Conservation (phyloP, 2,329 filamentous ascomycete species). For the Aspergillus ruber region DNA sequence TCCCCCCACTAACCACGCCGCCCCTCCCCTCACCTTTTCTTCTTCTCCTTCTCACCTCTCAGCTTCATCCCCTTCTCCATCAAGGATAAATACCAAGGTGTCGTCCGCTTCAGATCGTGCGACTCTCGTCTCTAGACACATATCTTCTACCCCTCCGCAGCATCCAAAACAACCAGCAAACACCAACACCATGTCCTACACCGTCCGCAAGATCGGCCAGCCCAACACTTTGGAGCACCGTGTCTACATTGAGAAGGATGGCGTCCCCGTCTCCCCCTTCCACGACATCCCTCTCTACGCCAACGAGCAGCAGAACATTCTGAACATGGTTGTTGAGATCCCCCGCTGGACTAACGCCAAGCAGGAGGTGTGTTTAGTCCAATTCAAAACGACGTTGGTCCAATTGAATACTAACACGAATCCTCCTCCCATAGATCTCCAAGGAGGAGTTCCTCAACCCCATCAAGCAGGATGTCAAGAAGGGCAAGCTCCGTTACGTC, state of each 20-base stretch:
- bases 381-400: no score
- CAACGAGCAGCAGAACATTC: conserved; percentile 88
- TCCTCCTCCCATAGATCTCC: conserved; percentile 64
- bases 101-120: conserved; percentile 27
- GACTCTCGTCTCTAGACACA: conserved; percentile 43
- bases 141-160: conserved; percentile 32
- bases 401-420: conserved; percentile 10
- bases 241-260: conserved; percentile 97
- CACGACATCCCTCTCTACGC: conserved; percentile 98
- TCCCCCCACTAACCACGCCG: conserved; percentile 33
- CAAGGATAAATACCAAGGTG: conserved; percentile 14
- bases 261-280: conserved; percentile 86
- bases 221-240: conserved; percentile 95
- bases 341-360: conserved; percentile 99
- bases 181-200: conserved; percentile 50
- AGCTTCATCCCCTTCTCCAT: conserved; percentile 8
- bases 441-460: conserved; percentile 98
- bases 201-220: conserved; percentile 77
- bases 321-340: conserved; percentile 99
- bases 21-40: conserved; percentile 25
- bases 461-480: conserved; percentile 99
- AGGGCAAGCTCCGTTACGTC: conserved; percentile 98
- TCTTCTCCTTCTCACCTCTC: conserved; percentile 15
- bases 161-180: conserved; percentile 11
- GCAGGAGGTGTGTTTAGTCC: conserved; percentile 68